Conservation (phyloP, 306 rosid species). For the Cucurbita maxima region DNA sequence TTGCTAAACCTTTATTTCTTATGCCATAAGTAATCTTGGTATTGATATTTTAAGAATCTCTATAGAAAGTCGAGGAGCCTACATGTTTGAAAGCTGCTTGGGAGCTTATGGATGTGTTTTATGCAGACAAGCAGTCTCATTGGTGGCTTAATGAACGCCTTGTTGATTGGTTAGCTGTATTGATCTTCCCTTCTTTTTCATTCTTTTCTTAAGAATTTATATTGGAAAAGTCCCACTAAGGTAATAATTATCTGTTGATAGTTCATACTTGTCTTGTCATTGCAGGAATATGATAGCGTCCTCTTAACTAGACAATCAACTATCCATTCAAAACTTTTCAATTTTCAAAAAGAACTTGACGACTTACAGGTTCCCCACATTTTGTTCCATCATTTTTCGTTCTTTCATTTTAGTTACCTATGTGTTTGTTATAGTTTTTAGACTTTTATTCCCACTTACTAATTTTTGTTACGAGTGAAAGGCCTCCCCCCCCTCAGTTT, state of each 20-base stretch:
- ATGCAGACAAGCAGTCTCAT: conserved; percentile 77
- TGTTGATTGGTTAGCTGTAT: conserved; percentile 95
- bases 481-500: not conserved
- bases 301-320: conserved; percentile 56
- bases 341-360: conserved; percentile 53
- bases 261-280: conserved; percentile 14
- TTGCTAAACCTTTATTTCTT: not conserved
- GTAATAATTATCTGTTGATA: not conserved
- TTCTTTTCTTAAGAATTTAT: not conserved
- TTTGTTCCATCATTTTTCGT: not conserved
- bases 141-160: conserved; percentile 82
- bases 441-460: not conserved
- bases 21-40: not conserved
- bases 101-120: conserved; percentile 87
- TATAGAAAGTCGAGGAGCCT: conserved; percentile 61
- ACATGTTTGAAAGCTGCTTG: conserved; percentile 83
- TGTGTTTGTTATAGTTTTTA: not conserved
- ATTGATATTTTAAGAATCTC: conserved; percentile 2
- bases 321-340: conserved; percentile 51
- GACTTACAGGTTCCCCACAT: conserved; percentile 48
- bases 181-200: conserved; percentile 21
- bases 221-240: not conserved
- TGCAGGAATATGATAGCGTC: conserved; percentile 71
- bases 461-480: not conserved
- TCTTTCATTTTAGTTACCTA: conserved; percentile 3